A percentile compares a stretch with the other conserved stretches of the same genome.
These are phyloP conservation scores for Talaromyces pinophilus DNA, from an alignment of 2,329 filamentous ascomycete species.

Conservation along the genomic window DNA sequence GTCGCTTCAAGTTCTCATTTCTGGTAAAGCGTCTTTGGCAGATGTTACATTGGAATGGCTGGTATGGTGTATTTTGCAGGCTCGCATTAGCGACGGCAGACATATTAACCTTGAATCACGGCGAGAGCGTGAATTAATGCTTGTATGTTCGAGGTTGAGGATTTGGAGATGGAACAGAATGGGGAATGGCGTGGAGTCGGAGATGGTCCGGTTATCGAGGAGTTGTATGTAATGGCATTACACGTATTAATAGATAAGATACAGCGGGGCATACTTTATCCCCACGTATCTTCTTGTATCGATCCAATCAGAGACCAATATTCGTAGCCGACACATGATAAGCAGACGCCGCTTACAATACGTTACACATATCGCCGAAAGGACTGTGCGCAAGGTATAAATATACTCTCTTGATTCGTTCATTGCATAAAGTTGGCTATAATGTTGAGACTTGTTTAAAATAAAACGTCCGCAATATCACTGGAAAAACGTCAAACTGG, in stretches of 20 bases:
- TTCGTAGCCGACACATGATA: background rate
- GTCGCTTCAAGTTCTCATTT: conserved; percentile 48
- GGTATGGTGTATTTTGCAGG: conserved; percentile 24
- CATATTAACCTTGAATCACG: background rate
- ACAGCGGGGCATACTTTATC: background rate
- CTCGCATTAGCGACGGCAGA: background rate
- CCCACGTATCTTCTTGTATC: background rate
- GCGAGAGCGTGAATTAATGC: background rate
- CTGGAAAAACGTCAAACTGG: background rate
- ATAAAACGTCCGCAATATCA: background rate
- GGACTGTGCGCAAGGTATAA: background rate
- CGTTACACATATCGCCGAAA: background rate
- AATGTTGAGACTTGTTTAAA: background rate
- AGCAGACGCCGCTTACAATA: background rate
- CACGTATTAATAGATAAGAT: background rate
- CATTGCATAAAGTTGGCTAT: background rate
- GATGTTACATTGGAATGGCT: conserved; percentile 46
- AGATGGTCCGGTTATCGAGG: conserved; percentile 4
- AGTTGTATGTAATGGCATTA: background rate
- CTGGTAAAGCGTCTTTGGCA: conserved; percentile 44
- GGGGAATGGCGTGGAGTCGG: background rate
- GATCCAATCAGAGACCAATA: background rate
- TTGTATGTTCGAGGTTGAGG: background rate
- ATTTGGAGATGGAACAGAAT: background rate
- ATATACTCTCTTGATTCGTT: background rate